Evolutionary conservation across 108 stramenopile species (phyloP), one percentile per base, ranked within the genome.

Genomic region (Conticribra weissflogii): DNA sequence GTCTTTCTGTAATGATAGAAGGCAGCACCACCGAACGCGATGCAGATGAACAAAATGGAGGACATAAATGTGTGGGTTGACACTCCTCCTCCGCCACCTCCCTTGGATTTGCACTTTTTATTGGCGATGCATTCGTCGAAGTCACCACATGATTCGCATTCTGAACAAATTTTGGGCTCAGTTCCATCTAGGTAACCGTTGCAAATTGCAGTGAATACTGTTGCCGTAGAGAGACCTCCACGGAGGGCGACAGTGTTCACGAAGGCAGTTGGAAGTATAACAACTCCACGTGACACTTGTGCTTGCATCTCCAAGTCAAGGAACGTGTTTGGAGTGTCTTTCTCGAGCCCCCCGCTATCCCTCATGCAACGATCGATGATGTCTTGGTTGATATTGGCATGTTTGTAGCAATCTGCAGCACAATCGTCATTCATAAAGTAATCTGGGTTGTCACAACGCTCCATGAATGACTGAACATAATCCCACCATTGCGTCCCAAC

Each of bases 401-500:
- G 59, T n/a, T 62, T 79, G 60, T 79, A 71, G 65, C 71, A 80
- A 68, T 83, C 82, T n/a, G 76, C 71, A 41, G 91, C 84, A 70
- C 97, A 98, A 31, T 94, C 92, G 30, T 84, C 76, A 55, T 88
- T 83, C 31, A 77, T 82, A 70, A 90, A 90, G 55, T 73, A 92
- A 36, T 89, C 85, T 18, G 83, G 69, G 27, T 59, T 71, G 34
- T 83, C 77, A 63, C 93, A 95, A 9, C 83, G 78, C 16, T 76
- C 46, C 30, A 88, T 65, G 83, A 97, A 98, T 47, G 86, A 70
- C 21, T 57, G 52, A 7, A 94, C 79, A 63, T 98, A 98, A 41
- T 88, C 77, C 94, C 95, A 98, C 93, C 93, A 98, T 24, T 77
- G 56, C 44, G 55, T 50, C 25, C 97, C 97, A 34, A 98, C 62